Base-by-base conservation (phyloP, 1,284 basidiomycete species). In the Sporisorium graminicola region DNA sequence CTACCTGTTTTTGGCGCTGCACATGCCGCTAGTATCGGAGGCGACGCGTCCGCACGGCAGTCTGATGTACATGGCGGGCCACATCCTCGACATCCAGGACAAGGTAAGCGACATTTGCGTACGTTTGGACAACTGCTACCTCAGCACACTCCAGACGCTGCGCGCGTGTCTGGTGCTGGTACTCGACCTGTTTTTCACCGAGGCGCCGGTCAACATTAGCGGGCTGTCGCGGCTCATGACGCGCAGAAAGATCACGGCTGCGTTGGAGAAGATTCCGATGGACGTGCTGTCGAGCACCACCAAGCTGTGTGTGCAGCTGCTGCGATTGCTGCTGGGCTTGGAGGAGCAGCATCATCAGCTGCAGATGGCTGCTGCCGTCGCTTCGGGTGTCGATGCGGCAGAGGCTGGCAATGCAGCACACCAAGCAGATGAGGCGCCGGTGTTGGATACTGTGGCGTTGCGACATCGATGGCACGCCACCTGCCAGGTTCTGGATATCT, bases 1-100 rank as follows among this genome's bases (percentile, higher is more conserved):
- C 53, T 61, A 66, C n/a, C 59, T 70, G 10, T 66, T 70, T 12
- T 47, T 74, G 12, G 63, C 66, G 29, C 53, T 74, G 33, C 72
- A 74, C n/a, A 66, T 74, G 66, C 72, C 72, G 37, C 63, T 74
- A 7, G 33, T 70, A 0, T 74, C 72, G 5, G 63, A 74, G 37
- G 72, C 66, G 0, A 47, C 44, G 1, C 51, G 63, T 10, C 67
- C 66, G 18, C 72, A 74, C 22, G 72, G 72, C 6, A 74, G 72
- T 31, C 42, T 69, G 26, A 74, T 70, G 61, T 74, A 65, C 55
- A 70, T 74, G 66, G 58, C 66, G 8, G 69, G 58, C 29, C 72
- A 74, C 16, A 64, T 74, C 13, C 67, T 74, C 18, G 63, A 70
- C 31, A 74, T 74, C 35, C 66, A 74, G 56, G 72, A 66, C 33